phyloP scores from a whole-genome alignment of 371 early-diverging fungal genomes.

The Apophysomyces elegans region DNA sequence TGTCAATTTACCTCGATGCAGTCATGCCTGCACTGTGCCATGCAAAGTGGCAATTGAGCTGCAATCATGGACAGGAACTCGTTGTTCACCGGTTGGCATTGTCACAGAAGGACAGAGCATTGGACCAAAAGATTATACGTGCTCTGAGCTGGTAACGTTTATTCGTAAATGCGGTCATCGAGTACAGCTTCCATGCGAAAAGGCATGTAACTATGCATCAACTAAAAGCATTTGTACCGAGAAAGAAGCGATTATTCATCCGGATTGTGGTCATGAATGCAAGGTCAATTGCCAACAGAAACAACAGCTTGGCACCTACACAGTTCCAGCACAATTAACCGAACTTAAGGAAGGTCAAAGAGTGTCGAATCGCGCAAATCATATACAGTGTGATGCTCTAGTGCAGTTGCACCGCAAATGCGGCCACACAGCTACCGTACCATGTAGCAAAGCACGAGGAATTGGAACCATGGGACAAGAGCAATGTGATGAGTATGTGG shows the following conservation, averaged over 20 bases:
- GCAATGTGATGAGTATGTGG: neutral
- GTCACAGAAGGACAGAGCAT: slow-evolving; percentile 2
- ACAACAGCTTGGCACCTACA: neutral
- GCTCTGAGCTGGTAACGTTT: neutral
- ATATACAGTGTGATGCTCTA: neutral
- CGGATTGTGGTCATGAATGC: slow-evolving; percentile 1
- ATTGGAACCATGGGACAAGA: neutral
- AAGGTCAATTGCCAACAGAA: neutral
- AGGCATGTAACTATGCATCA: neutral
- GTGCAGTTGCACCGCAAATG: neutral
- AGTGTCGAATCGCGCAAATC: neutral
- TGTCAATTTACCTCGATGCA: slow-evolving; percentile 1
- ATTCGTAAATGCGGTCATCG: slow-evolving; percentile 10
- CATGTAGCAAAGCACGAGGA: neutral
- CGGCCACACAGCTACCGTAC: neutral
- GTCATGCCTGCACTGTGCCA: neutral
- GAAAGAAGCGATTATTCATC: neutral
- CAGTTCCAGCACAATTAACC: neutral
- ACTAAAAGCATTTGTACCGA: neutral
- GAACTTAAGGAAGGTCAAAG: neutral
- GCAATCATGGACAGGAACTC: neutral
- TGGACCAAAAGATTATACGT: slow-evolving; percentile 1
- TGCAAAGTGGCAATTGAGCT: slow-evolving; percentile 4
- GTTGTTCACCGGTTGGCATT: neutral
- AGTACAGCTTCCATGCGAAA: slow-evolving; percentile 1